Evolutionary conservation across 2,329 filamentous ascomycete genomes (phyloP), one percentile per base, ranked within the genome.

Genomic region (Pleomassaria siparia): DNA sequence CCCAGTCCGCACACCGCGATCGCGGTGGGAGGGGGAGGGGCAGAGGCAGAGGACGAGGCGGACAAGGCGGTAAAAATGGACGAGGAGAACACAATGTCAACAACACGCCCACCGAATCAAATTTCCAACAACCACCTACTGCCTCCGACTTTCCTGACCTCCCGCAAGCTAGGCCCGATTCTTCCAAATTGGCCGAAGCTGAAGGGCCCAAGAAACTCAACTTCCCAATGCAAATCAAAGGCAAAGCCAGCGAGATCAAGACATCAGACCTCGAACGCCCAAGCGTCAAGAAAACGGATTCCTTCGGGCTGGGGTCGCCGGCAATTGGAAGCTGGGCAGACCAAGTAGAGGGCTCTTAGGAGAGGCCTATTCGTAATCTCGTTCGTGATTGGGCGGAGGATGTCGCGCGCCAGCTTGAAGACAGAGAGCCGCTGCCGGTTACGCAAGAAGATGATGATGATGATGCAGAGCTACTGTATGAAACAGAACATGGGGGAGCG

Each of bases 71-170:
- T 5, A 30, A 67, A 15, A 63, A 64, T n/a, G 63, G 62, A 11
- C 55, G 66, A 41, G 62, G 62, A 29, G 59, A 62, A 36, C 56
- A 63, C 51, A 16, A 35, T 20, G 48, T 36, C 11, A 32, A 47
- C 46, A 53, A 50, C n/a, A 47, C 60, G 61, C 40, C 58, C 57
- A 1, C 5, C n/a, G 18, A 40, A 25, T 21, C 26, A 3, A 10
- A 32, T 5, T 2, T 16, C 28, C 62, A 63, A 40, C 60, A 59
- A 40, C 58, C 59, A 13, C 76, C 75, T 1, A 65, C 64, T 32
- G 53, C 65, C 15, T 64, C 72, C 21, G 76, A 79, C 39, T 79
- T 79, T 51, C 76, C 76, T 4, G 71, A 73, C 10, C 57, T 79
- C 13, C 72, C 74, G 1, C 45, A 57, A 11, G 28, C 57, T 11